Conservation (phyloP, 768 basidiomycete genomes). For the Suillus luteus region DNA sequence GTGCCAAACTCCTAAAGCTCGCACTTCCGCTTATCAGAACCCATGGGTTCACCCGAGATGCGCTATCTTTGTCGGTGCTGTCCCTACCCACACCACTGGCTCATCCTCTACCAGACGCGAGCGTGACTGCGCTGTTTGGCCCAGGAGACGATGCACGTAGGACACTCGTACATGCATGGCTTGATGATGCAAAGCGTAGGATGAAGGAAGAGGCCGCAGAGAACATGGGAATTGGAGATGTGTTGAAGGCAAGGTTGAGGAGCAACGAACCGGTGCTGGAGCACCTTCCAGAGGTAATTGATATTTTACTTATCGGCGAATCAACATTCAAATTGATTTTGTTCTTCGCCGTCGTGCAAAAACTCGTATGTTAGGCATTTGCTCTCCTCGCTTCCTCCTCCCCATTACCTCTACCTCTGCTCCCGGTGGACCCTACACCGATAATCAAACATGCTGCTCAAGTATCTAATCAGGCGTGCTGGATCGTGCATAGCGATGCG, state of each 20-base stretch:
- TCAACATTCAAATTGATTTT: neutral
- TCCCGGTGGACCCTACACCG: slow-evolving; percentile 61
- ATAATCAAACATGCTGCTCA: slow-evolving; percentile 58
- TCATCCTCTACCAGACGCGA: slow-evolving; percentile 1
- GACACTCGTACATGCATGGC: neutral
- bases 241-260: slow-evolving; percentile 56
- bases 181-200: slow-evolving; percentile 51
- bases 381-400: slow-evolving; percentile 62
- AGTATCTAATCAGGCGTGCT: slow-evolving; percentile 75
- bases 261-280: slow-evolving; percentile 69
- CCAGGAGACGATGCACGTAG: neutral
- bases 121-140: slow-evolving; percentile 3
- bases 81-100: slow-evolving; percentile 15
- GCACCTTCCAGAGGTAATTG: slow-evolving; percentile 64
- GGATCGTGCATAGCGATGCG: slow-evolving; percentile 51
- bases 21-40: slow-evolving; percentile 64
- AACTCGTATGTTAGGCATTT: slow-evolving; percentile 54
- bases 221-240: slow-evolving; percentile 44
- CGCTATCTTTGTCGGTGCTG: slow-evolving; percentile 66
- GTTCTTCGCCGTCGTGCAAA: neutral
- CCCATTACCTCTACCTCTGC: slow-evolving; percentile 21
- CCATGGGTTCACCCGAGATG: slow-evolving; percentile 75
- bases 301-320: neutral
- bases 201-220: slow-evolving; percentile 41
- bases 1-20: slow-evolving; percentile 50